Evolutionary conservation across 2,329 filamentous ascomycete species (phyloP).

Genomic region (Coccinonectria pachysandricola): DNA sequence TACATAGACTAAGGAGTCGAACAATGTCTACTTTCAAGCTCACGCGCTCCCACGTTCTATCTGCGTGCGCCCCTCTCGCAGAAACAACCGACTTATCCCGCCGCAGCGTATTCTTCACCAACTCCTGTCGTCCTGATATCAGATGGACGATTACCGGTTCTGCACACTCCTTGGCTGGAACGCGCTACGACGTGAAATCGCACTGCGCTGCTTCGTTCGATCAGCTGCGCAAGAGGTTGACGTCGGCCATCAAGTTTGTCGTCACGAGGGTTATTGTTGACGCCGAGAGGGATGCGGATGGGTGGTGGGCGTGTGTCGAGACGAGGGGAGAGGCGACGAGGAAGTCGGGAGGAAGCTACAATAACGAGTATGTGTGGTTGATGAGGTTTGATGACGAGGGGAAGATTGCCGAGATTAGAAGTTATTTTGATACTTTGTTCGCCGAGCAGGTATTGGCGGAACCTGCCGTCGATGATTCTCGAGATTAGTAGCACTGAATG

Average conservation of each 20-base stretch:
- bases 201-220: constrained; percentile 12
- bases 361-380: constrained; percentile 17
- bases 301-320: constrained; percentile 16
- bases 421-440: constrained; percentile 15
- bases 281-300: constrained; percentile 8
- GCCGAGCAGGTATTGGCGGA: constrained; percentile 11
- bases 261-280: constrained; percentile 14
- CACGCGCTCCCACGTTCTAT: constrained; percentile 12
- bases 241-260: constrained; percentile 12
- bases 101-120: constrained; percentile 11
- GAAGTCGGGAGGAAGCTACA: constrained; percentile 11
- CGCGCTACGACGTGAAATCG: constrained; percentile 7
- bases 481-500: not conserved
- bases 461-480: constrained; percentile 1
- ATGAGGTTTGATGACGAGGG: constrained; percentile 14
- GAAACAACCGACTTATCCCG: constrained; percentile 6
- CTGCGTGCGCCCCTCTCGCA: constrained; percentile 10
- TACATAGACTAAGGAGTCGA: no score
- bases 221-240: constrained; percentile 10
- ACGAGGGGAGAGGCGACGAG: constrained; percentile 10
- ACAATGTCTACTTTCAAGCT: constrained; percentile 12
- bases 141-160: constrained; percentile 15
- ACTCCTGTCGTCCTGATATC: constrained; percentile 9
- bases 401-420: constrained; percentile 14
- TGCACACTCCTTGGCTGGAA: constrained; percentile 16